Percentiles rank a stretch among this genome's conserved stretches.
phyloP scores from a whole-genome alignment of 768 basidiomycete genomes.

The Hortiboletus campestris region DNA sequence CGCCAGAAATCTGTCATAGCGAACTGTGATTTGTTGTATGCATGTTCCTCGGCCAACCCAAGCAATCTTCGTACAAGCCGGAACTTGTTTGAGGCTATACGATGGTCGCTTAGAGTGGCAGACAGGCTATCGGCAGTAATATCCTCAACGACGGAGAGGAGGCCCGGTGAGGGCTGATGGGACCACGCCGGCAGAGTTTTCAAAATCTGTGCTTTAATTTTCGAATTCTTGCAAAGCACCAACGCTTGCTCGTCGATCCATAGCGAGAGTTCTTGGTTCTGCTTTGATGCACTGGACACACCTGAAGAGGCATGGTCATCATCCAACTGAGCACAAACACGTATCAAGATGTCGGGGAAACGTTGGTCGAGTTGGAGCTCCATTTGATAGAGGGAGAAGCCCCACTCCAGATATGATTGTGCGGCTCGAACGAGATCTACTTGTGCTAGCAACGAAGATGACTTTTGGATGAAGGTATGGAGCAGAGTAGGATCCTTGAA shows the following conservation, averaged over 20 bases:
- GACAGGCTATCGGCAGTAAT: conserved; percentile 50
- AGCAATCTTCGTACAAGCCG: conserved; percentile 66
- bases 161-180: conserved; percentile 48
- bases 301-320: conserved; percentile 43
- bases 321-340: conserved; percentile 60
- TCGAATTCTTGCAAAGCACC: conserved; percentile 38
- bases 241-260: conserved; percentile 65
- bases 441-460: conserved; percentile 63
- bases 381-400: conserved; percentile 51
- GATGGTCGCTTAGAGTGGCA: conserved; percentile 53
- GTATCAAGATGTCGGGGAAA: conserved; percentile 66
- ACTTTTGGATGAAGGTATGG: conserved; percentile 65
- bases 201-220: conserved; percentile 42
- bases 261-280: conserved; percentile 48
- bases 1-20: conserved; percentile 75
- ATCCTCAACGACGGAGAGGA: conserved; percentile 45
- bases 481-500: conserved; percentile 62
- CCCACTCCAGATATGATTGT: conserved; percentile 80
- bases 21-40: conserved; percentile 47
- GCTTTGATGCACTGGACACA: conserved; percentile 27
- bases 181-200: conserved; percentile 78
- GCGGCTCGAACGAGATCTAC: conserved; percentile 64
- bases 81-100: conserved; percentile 74
- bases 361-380: conserved; percentile 43
- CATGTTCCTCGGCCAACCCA: conserved; percentile 40